A percentile compares a stretch with the other conserved stretches of the same genome.
phyloP scores from a whole-genome alignment of 2,329 filamentous ascomycete genomes.

The Cladosporium sp. region DNA sequence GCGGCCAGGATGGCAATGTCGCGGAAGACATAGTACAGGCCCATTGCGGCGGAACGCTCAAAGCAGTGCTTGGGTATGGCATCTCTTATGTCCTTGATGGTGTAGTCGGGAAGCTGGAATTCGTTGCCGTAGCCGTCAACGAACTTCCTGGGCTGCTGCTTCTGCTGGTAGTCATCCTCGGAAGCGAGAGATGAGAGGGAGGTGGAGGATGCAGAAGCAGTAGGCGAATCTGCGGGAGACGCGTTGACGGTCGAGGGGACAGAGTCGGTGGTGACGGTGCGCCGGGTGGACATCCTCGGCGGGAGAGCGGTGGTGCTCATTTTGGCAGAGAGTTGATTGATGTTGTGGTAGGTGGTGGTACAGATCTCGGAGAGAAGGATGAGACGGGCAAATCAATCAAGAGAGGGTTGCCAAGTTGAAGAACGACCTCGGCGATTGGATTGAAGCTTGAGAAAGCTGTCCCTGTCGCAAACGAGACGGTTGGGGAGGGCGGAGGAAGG shows the following conservation, averaged over 20 bases:
- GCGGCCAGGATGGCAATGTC: constrained; percentile 68
- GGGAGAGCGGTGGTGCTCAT: constrained; percentile 54
- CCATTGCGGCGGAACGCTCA: constrained; percentile 72
- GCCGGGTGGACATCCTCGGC: constrained; percentile 39
- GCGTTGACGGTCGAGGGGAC: constrained; percentile 48
- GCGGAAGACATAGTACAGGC: constrained; percentile 78
- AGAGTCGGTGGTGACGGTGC: constrained; percentile 49
- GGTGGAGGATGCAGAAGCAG: constrained; percentile 71
- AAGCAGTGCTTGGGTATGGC: constrained; percentile 98
- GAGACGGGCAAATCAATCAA: too few species aligned
- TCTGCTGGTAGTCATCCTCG: constrained; percentile 50
- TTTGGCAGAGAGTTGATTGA: constrained; percentile 14
- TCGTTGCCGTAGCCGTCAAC: constrained; percentile 92
- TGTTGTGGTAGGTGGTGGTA: neutral
- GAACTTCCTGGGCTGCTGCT: constrained; percentile 58
- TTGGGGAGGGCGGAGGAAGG: constrained; percentile 2
- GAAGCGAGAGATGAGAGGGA: constrained; percentile 88
- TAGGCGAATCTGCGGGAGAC: constrained; percentile 58
- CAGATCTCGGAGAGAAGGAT: too few species aligned
- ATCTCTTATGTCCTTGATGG: constrained; percentile 94
- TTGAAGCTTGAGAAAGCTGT: neutral
- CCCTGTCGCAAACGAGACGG: neutral
- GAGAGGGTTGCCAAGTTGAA: neutral
- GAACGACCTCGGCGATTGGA: neutral
- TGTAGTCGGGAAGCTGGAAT: constrained; percentile 91